phyloP scores from a whole-genome alignment of 345 rosid species.

The Linum lewisii region DNA sequence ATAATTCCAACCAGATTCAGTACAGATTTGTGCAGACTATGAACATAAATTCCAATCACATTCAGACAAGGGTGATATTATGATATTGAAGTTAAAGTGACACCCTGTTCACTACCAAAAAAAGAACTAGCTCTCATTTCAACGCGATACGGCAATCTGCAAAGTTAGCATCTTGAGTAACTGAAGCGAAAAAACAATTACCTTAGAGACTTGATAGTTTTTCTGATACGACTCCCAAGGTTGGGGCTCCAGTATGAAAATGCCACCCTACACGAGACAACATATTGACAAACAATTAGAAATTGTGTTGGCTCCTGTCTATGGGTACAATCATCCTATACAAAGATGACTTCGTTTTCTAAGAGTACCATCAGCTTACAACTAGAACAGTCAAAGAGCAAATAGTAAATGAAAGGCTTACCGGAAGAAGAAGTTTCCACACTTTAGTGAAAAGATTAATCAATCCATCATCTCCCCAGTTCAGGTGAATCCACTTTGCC shows the following conservation, averaged over 20 bases:
- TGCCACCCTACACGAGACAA: slow-evolving; percentile 61
- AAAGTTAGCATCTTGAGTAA: background rate
- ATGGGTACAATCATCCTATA: background rate
- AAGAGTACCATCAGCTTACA: background rate
- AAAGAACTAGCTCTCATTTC: background rate
- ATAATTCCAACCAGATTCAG: no score
- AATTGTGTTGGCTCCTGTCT: background rate
- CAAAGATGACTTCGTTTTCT: background rate
- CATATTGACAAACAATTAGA: background rate
- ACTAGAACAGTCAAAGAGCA: background rate
- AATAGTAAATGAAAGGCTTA: slow-evolving; percentile 18
- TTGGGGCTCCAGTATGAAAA: slow-evolving; percentile 85
- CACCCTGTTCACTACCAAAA: background rate
- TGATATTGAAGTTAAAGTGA: background rate
- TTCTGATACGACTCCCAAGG: slow-evolving; percentile 91
- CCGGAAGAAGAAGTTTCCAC: slow-evolving; percentile 75
- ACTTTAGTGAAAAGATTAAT: slow-evolving; percentile 60
- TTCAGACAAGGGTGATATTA: background rate
- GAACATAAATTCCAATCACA: background rate
- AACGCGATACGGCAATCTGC: background rate
- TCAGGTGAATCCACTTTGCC: slow-evolving; percentile 95
- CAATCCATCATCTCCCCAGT: slow-evolving; percentile 94
- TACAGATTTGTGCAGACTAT: no score
- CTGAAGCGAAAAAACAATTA: slow-evolving; percentile 9
- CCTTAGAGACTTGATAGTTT: slow-evolving; percentile 76